Percentiles rank a stretch among this genome's conserved stretches.
Conservation (phyloP, 495 filamentous ascomycete species). For the Xylaria nigripes region DNA sequence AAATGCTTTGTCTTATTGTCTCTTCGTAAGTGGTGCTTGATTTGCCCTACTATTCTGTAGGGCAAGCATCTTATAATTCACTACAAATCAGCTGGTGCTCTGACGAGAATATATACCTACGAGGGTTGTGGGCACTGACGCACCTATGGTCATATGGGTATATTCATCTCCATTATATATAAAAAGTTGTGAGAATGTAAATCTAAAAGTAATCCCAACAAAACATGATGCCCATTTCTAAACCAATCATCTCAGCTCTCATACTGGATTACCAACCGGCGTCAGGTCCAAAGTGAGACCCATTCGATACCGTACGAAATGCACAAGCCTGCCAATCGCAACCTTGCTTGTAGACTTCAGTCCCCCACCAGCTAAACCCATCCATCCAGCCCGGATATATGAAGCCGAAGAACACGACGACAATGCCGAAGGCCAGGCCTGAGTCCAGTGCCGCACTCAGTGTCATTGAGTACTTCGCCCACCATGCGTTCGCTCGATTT, state of each 20-base stretch:
- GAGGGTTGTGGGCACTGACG: background rate
- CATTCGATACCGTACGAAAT: conserved; percentile 44
- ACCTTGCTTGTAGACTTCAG: conserved; percentile 57
- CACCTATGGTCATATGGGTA: background rate
- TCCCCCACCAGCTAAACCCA: conserved; percentile 67
- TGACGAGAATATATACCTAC: background rate
- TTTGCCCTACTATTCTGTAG: too few species aligned
- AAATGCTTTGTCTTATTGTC: too few species aligned
- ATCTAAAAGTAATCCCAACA: background rate
- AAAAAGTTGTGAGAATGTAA: background rate
- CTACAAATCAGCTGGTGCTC: too few species aligned
- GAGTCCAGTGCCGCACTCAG: conserved; percentile 76
- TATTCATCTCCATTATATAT: background rate
- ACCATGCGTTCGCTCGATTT: conserved; percentile 60
- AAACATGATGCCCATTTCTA: background rate
- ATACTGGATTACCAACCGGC: conserved; percentile 35
- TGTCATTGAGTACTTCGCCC: conserved; percentile 86
- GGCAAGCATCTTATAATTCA: too few species aligned
- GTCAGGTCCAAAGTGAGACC: conserved; percentile 51
- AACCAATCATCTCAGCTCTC: background rate
- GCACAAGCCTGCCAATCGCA: conserved; percentile 60
- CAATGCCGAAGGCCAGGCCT: conserved; percentile 66
- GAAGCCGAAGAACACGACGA: conserved; percentile 76
- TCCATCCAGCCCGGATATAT: conserved; percentile 62
- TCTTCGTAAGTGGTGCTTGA: too few species aligned